phyloP scores from a whole-genome alignment of 306 rosid species.

The Ormosia semicastrata region DNA sequence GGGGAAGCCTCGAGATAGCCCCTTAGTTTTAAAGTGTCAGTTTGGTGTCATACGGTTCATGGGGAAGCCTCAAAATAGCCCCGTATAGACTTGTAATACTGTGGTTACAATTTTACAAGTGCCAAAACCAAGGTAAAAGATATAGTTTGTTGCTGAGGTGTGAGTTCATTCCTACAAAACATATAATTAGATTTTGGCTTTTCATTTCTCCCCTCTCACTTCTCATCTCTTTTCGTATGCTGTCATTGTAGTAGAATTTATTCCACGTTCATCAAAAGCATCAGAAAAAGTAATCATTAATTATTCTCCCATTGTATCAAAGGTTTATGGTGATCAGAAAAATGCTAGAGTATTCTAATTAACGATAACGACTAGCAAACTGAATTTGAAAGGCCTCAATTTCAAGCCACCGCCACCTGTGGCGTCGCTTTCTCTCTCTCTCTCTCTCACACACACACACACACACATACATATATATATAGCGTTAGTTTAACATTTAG shows the following conservation, averaged over 20 bases:
- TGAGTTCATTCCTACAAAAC: constrained; percentile 8
- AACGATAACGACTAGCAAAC: background rate
- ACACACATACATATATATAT: no score
- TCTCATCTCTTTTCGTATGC: background rate
- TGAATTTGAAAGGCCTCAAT: no score
- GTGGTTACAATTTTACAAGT: constrained; percentile 29
- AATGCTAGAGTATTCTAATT: background rate
- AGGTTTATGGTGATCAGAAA: background rate
- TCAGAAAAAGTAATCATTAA: background rate
- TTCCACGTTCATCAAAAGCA: background rate
- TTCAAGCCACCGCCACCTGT: no score
- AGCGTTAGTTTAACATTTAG: no score
- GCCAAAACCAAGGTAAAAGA: constrained; percentile 27
- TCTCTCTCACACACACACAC: no score
- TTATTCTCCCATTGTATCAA: background rate
- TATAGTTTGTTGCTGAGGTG: constrained; percentile 27
- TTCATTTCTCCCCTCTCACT: background rate
- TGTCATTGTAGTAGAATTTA: background rate
- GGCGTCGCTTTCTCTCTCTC: no score
- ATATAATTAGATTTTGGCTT: background rate
- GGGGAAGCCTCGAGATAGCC: constrained; percentile 32
- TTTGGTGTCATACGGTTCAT: constrained; percentile 34
- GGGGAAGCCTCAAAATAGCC: constrained; percentile 33
- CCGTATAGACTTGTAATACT: constrained; percentile 33
- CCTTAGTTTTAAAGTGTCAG: constrained; percentile 19